Base-by-base conservation (phyloP, 257 asterid genomes). In the Phtheirospermum japonicum region DNA sequence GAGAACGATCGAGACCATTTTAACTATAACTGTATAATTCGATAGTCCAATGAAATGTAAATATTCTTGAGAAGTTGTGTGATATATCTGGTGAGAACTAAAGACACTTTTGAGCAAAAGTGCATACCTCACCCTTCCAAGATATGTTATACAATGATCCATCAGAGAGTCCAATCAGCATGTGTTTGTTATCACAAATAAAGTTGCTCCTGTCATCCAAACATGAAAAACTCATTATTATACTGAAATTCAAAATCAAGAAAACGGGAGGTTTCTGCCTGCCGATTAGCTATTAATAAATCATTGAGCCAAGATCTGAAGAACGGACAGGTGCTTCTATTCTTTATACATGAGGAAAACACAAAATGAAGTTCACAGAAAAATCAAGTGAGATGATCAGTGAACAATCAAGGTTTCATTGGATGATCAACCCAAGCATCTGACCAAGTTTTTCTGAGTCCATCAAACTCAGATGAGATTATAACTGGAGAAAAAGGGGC, bases 51-150 rank as follows among this genome's bases (percentile, higher is more conserved):
- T 43, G 56, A 8, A 70, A 64, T 12, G 57, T 43, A 57, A 34
- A 17, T 42, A 16, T 18, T 34, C 30, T 37, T 52, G 63, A 51
- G 54, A 58, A 36, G 61, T 65, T 28, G 33, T 4, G 63, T 37
- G 19, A 50, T 28, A 60, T 20, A 39, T 40, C 45, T 43, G 52
- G 0, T 31, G 63, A 45, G 48, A 63, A 43, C 59, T 10, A 53
- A 63, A 45, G 53, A 28, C 11, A 70, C 50, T 42, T 40, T 48
- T 51, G 61, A 50, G 73, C 63, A 54, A 71, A 67, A 66, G 70
- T 40, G 56, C 85, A 79, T 85, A 93, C 99, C 99, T 93, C 97
- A 59, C 99, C 99, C 92, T 93, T 90, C 99, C 99, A 89, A 46
- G 99, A 89, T 75, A 90, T 87, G 75, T 73, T 90, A 77, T 93